Base-by-base conservation (phyloP, 352 stramenopile genomes). In the Pythium monospermum region DNA sequence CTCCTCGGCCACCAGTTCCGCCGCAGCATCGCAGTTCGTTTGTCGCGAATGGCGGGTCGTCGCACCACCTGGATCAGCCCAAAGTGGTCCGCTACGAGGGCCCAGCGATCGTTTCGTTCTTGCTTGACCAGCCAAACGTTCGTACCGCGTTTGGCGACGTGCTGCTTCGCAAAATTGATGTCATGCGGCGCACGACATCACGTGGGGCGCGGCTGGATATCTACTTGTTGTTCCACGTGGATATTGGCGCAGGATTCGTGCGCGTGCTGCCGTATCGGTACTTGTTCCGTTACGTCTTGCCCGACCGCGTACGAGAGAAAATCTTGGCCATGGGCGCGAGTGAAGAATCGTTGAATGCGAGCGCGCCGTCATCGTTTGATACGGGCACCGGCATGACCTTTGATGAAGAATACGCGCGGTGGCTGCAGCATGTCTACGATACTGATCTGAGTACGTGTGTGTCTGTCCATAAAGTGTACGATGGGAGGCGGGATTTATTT, bases 401-500 rank as follows among this genome's bases (percentile, higher is more conserved):
- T 44, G 84, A 94, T 37, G 84, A 90, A 55, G 77, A 93, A 53
- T 94, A 94, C 61, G 84, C 79, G 22, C 76, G 83, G 11, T 94
- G 84, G 84, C 64, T 94, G 19, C 84, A 94, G 64, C 73, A 89
- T 50, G 62, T 91, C 26, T 94, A 91, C 55, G 83, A 94, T 59
- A 87, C 74, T 4, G 83, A 94, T 52, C 66, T 91, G 12, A 79
- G 83, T 92, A 72, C 49, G 70, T 71, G 21, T 11, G 19, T 13
- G 23, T 37, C 61, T 32, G 11, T 37, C 40, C 35, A 26, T 12
- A 12, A 10, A 30, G 12, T 22, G 19, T 30, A 10, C 11, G 12
- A 25, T n/a, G n/a, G n/a, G n/a, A 31, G 19, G 10, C 10, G 12
- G 0, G 37, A 8, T 26, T 48, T 30, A 44, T 25, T 31, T 6